phyloP scores from a whole-genome alignment of 1,284 basidiomycete species.

The Moesziomyces antarcticus region DNA sequence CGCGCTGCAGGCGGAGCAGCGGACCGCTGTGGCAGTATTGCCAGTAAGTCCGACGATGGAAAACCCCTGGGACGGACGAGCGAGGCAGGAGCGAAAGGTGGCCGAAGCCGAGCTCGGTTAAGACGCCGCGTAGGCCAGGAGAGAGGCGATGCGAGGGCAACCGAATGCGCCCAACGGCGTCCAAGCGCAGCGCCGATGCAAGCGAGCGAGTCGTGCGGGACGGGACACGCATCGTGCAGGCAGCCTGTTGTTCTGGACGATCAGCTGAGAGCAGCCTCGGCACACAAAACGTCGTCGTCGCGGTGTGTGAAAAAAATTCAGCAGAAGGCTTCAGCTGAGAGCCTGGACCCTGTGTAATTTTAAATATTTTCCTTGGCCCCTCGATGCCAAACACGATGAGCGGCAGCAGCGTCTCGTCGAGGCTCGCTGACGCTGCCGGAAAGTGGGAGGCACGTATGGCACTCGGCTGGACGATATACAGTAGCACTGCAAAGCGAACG shows the following conservation, averaged over 20 bases:
- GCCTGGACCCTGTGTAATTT: no score
- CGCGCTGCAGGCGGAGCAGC: no score
- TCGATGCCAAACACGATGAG: no score
- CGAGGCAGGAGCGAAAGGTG: background rate
- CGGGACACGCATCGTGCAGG: background rate
- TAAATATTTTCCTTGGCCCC: no score
- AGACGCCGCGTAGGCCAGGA: background rate
- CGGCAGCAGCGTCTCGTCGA: no score
- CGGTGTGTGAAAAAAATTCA: background rate
- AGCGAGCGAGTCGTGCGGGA: background rate
- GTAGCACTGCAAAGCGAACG: no score
- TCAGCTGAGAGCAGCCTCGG: background rate
- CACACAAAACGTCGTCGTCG: background rate
- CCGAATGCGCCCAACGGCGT: background rate
- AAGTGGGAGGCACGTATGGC: no score
- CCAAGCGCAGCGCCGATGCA: background rate
- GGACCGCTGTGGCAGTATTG: no score
- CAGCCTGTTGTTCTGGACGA: background rate
- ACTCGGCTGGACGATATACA: no score
- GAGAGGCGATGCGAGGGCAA: background rate
- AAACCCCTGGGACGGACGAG: background rate
- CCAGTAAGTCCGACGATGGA: no score
- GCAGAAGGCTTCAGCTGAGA: no score
- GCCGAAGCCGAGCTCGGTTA: background rate
- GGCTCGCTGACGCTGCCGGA: no score